Conservation (phyloP, 495 filamentous ascomycete genomes). For the Aspergillus leporis region DNA sequence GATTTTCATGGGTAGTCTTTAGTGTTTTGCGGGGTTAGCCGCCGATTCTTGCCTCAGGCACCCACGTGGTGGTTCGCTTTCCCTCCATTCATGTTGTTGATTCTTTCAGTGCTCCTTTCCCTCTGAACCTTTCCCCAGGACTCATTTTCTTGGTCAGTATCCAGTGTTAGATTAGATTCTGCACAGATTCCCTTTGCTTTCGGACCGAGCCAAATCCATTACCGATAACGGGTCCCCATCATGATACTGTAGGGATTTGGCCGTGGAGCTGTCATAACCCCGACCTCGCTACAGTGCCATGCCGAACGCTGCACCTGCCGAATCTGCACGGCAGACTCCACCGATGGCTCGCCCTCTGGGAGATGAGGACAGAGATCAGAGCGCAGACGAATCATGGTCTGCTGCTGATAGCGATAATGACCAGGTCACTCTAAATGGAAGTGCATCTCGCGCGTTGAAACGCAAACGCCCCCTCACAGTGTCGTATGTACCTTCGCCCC, state of each 20-base stretch:
- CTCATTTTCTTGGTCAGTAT: constrained; percentile 9
- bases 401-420: constrained; percentile 42
- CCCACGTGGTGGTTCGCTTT: constrained; percentile 9
- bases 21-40: constrained; percentile 24
- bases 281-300: constrained; percentile 43
- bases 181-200: background rate
- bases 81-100: constrained; percentile 13
- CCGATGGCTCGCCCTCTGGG: constrained; percentile 25
- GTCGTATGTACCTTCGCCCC: constrained; percentile 35
- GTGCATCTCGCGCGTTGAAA: constrained; percentile 35
- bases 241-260: constrained; percentile 25
- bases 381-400: constrained; percentile 41
- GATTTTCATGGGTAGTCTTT: constrained; percentile 6
- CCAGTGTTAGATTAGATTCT: background rate
- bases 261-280: constrained; percentile 25
- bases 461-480: constrained; percentile 48
- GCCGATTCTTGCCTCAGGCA: constrained; percentile 31
- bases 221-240: constrained; percentile 11
- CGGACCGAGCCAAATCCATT: background rate
- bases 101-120: constrained; percentile 20
- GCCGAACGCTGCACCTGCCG: constrained; percentile 36
- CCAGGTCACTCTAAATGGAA: constrained; percentile 29
- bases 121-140: constrained; percentile 17
- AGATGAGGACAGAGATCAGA: constrained; percentile 36
- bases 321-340: constrained; percentile 26